Evolutionary conservation across 352 stramenopile genomes (phyloP), one percentile per base, ranked within the genome.

Genomic region (Phytophthora ohioensis): DNA sequence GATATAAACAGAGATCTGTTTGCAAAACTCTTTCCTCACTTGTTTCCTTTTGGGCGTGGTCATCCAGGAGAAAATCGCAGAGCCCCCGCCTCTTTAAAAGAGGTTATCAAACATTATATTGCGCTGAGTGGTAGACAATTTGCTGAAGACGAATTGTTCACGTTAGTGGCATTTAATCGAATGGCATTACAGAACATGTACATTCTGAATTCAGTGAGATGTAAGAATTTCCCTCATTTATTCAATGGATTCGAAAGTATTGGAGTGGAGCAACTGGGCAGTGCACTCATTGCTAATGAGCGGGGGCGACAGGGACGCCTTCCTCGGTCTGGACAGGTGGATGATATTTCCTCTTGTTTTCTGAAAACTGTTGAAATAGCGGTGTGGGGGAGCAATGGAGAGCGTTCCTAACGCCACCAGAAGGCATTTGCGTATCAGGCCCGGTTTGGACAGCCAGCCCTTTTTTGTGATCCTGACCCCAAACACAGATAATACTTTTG

Each of bases 391-490:
- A 56, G 47, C n/a, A 9, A 45, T n/a, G 15, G 3, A 6, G 48
- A 59, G 9, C 60, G 41, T 5, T 4, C 6, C 1, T 41, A 56
- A 13, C 56, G 42, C 31, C 2, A 48, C 5, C 36, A 30, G 0
- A 12, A 35, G 3, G 58, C 48, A 7, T 59, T 66, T 45, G 58
- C 58, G 1, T 66, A 66, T 8, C 48, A 66, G 6, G 5, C 32
- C 1, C 11, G 45, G 1, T 65, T 51, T 42, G 46, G 57, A 0
- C 57, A 56, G 34, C 57, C 57, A 17, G 46, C 32, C 2, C 35
- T 64, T 3, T n/a, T 66, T 57, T 38, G 59, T 67, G 0, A 59
- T 36, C 4, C 15, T 67, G 8, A 67, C 47, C 0, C 51, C 60
- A 2, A 68, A 68, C 13, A 15, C 15, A 0, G 13, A 39, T 2